Evolutionary conservation across 768 basidiomycete genomes (phyloP), one percentile per base, ranked within the genome.

Genomic region (Megacollybia marginata): DNA sequence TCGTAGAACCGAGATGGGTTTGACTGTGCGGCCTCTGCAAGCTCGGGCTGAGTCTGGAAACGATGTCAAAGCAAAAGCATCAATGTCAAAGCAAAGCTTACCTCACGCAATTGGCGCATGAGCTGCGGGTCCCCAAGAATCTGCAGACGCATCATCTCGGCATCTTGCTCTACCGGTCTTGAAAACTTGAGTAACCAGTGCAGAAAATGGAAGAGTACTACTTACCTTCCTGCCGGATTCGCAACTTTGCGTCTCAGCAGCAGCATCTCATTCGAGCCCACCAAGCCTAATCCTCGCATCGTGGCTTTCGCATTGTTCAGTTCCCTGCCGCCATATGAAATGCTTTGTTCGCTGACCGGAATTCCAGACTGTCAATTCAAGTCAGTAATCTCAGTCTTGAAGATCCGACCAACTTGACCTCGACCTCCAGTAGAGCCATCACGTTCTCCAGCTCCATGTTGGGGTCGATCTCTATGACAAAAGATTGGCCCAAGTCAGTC

Each of bases 381-480:
- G 46, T 52, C 12, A 44, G 44, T 10, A 1, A 15, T 9, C 1
- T 28, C 10, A 33, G 49, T 51, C 9, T 16, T 15, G n/a, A 11
- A 34, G n/a, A 19, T 8, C 28, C 42, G 10, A 44, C 23, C 23
- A 40, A n/a, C 62, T 83, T 64, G 63, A 92, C 95, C 80, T 97
- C 94, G 0, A 86, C 94, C 67, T 96, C 92, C n/a, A 96, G 74
- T 48, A 97, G 72, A 11, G 91, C 95, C 78, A 87, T 86, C 34
- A 97, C 83, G 63, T 94, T 88, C 71, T 91, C 88, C 28, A 98
- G 78, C 64, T 90, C 83, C 88, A 97, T 93, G 48, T 75, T 77
- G 1, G 89, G 78, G 68, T 93, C 91, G 56, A 96, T 90, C 61
- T 97, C 94, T 46, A 95, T 69, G 36, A 67, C 59, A 56, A 78